These are phyloP conservation scores for Calonectria honghensis DNA, from an alignment of 2,329 filamentous ascomycete species.

Conservation along the genomic window DNA sequence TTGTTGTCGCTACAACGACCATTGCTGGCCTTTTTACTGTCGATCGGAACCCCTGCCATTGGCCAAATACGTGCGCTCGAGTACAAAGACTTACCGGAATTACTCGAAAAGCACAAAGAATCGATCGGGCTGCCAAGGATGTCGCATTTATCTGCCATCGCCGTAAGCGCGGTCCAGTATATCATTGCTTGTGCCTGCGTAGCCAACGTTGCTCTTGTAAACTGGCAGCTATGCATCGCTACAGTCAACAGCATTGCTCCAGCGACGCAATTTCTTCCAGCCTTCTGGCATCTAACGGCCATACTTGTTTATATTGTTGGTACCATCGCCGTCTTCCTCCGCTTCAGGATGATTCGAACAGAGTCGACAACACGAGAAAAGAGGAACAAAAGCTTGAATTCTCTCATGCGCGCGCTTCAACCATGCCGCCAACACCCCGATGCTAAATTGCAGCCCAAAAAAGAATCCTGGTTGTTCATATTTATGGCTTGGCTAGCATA, in stretches of 20 bases:
- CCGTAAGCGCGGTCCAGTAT: neutral
- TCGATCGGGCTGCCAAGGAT: slow-evolving; percentile 1
- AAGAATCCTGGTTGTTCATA: slow-evolving; percentile 19
- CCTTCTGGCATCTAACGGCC: slow-evolving; percentile 15
- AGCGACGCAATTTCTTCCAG: slow-evolving; percentile 13
- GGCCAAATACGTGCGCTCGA: slow-evolving; percentile 16
- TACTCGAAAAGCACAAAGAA: slow-evolving; percentile 13
- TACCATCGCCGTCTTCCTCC: slow-evolving; percentile 1
- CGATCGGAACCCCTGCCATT: slow-evolving; percentile 15
- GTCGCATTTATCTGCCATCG: neutral
- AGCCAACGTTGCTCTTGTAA: slow-evolving; percentile 15
- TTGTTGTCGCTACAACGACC: slow-evolving; percentile 11
- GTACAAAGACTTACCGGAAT: slow-evolving; percentile 3
- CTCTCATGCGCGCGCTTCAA: neutral
- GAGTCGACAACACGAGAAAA: neutral
- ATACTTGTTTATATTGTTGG: neutral
- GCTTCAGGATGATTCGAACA: neutral
- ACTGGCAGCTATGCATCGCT: slow-evolving; percentile 21
- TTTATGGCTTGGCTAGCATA: slow-evolving; percentile 22
- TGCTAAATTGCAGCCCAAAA: neutral
- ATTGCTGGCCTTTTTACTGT: slow-evolving; percentile 1
- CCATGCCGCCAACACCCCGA: slow-evolving; percentile 10
- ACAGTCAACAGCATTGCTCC: slow-evolving; percentile 23
- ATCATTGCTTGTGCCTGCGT: slow-evolving; percentile 5
- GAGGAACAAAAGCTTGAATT: neutral